Base-by-base conservation (phyloP, 2,329 filamentous ascomycete species). In the Ophiosphaerella herpotricha region DNA sequence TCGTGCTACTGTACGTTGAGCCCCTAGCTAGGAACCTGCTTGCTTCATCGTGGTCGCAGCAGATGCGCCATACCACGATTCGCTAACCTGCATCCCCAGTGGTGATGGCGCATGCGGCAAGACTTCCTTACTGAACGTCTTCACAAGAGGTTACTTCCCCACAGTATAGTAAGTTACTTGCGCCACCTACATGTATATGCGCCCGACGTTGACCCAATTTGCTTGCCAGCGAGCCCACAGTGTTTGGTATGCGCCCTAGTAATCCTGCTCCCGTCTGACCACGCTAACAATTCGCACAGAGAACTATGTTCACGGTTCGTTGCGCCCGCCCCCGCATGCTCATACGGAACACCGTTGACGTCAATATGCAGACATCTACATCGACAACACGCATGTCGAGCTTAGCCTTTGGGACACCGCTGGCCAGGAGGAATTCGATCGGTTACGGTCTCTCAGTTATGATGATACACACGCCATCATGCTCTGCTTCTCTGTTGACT, bases 381-480 rank as follows among this genome's bases (percentile, higher is more conserved):
- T 99, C 73, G 94, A 99, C 73, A 92, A 88, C 71, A 90, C 92
- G 44, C 93, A 97, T 77, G 96, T 99, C 74, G 94, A 99, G 75
- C 82, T 99, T 48, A 97, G 93, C 51, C 83, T 99, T 52, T 99
- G 94, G 94, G 94, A 99, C 75, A 99, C 94, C 0, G 94, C 94
- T 34, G 94, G 94, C 23, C 94, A 99, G 77, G 94, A 99, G 80
- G 94, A 99, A 83, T 99, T 97, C 78, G 94, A 99, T 77, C 87
- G 94, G 45, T 79, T 99, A 75, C 89, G 94, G 68, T 96, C 91
- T 58, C 85, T 99, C 47, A 97, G 92, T 42, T 99, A 99, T 76
- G 94, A 92, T 81, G 94, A 99, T 72, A 99, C 94, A 45, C 94
- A 99, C 71, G 86, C 95, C 38, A 96, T 99, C 67, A 97, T 99